Conservation (phyloP, 257 asterid genomes). For the Gentiana macrophylla region DNA sequence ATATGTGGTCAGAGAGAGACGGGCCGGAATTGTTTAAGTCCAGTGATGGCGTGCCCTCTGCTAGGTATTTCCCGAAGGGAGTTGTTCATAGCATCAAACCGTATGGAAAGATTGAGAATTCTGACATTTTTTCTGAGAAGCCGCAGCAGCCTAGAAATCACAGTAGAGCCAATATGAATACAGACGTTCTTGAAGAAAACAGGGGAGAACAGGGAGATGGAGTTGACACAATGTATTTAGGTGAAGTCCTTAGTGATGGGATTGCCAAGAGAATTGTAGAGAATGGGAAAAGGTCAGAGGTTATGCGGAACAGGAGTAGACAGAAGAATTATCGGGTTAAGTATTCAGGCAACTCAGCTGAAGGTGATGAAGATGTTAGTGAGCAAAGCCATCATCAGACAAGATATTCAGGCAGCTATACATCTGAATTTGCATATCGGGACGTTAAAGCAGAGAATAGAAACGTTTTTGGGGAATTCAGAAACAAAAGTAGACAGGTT, state of each 20-base stretch:
- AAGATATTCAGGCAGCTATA: too few relatives aligned
- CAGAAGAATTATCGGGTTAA: conserved; percentile 10
- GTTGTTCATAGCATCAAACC: conserved; percentile 79
- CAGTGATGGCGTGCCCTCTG: conserved; percentile 43
- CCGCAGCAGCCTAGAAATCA: conserved; percentile 1
- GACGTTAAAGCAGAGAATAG: too few relatives aligned
- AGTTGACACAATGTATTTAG: conserved; percentile 10
- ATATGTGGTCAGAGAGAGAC: conserved; percentile 84
- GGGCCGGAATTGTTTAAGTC: conserved; percentile 80
- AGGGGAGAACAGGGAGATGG: conserved; percentile 10
- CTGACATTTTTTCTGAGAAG: conserved; percentile 8
- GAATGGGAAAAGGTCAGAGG: too few relatives aligned
- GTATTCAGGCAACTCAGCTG: too few relatives aligned
- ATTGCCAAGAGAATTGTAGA: too few relatives aligned
- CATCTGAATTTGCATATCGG: too few relatives aligned
- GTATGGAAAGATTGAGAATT: conserved; percentile 31
- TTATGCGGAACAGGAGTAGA: conserved; percentile 8
- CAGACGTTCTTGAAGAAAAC: conserved; percentile 10
- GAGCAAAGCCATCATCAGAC: too few relatives aligned
- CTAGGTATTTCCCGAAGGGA: conserved; percentile 89
- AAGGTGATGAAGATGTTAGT: too few relatives aligned
- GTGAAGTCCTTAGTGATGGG: too few relatives aligned
- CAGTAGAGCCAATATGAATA: conserved; percentile 9
- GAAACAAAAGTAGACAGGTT: too few relatives aligned
- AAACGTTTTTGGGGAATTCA: too few relatives aligned